Conservation (phyloP, 257 asterid species). For the Gynochthodes officinalis region DNA sequence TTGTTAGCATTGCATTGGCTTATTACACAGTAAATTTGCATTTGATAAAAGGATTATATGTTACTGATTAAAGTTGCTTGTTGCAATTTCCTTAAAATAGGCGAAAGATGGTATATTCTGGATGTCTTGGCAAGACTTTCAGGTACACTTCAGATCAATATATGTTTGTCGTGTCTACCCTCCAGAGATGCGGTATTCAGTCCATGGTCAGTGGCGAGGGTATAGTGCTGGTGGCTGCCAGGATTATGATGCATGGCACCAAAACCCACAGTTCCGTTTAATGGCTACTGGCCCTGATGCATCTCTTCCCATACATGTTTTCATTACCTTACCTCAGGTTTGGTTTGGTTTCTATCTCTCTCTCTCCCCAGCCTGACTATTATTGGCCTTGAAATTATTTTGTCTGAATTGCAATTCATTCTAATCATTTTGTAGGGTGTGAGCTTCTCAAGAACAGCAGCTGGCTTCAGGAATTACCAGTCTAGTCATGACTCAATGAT, state of each 20-base stretch:
- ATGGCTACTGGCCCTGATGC: conserved; percentile 90
- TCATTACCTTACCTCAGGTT: conserved; percentile 97
- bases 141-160: conserved; percentile 94
- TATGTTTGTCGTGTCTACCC: conserved; percentile 99
- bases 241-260: conserved; percentile 99
- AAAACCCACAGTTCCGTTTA: conserved; percentile 91
- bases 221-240: conserved; percentile 99
- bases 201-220: conserved; percentile 97
- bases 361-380: neutral
- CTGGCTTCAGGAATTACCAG: conserved; percentile 92
- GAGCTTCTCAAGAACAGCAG: conserved; percentile 98
- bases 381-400: neutral
- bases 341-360: too few relatives aligned
- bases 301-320: conserved; percentile 86
- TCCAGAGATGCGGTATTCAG: conserved; percentile 92
- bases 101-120: conserved; percentile 97
- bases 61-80: neutral
- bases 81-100: conserved; percentile 32
- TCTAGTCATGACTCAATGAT: conserved; percentile 93
- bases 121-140: conserved; percentile 99
- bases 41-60: too few relatives aligned
- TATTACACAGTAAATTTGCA: neutral
- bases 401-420: conserved; percentile 14
- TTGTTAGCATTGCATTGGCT: neutral
- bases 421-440: conserved; percentile 57